Evolutionary conservation across 202 grass and related monocot genomes (phyloP).

Genomic region (Carex arenaria): DNA sequence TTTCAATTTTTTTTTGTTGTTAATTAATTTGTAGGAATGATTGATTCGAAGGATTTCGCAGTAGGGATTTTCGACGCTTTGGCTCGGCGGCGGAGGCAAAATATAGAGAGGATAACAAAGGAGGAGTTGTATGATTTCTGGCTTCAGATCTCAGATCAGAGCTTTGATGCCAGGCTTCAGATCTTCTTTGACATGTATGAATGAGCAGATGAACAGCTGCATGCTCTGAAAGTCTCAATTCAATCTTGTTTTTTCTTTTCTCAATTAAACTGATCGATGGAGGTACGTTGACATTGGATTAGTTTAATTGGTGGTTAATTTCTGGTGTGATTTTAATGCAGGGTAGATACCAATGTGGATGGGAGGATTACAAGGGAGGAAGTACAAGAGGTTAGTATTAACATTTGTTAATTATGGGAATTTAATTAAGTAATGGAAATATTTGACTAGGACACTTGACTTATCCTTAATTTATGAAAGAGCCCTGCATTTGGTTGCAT

Average conservation of each 20-base stretch:
- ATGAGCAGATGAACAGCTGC: background rate
- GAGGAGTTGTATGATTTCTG: conserved; percentile 99
- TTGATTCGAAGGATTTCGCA: conserved; percentile 92
- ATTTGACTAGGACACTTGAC: background rate
- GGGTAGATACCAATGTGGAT: conserved; percentile 99
- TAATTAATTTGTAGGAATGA: conserved; percentile 54
- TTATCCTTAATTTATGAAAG: background rate
- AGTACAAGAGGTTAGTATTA: conserved; percentile 89
- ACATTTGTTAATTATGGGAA: conserved; percentile 9
- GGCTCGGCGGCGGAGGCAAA: conserved; percentile 60
- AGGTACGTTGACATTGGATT: conserved; percentile 9
- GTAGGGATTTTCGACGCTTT: conserved; percentile 92
- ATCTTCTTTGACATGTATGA: conserved; percentile 99
- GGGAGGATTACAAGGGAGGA: conserved; percentile 97
- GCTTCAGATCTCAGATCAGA: conserved; percentile 98
- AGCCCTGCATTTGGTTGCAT: background rate
- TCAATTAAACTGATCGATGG: no score
- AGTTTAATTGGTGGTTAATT: conserved; percentile 30
- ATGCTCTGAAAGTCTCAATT: background rate
- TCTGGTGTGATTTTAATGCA: conserved; percentile 44
- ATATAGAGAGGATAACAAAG: conserved; percentile 76
- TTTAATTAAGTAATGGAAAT: background rate
- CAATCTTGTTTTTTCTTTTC: no score
- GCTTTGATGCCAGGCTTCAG: conserved; percentile 98
- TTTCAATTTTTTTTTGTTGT: background rate